phyloP scores from a whole-genome alignment of 2,329 filamentous ascomycete species.

The Hymenoscyphus albidus region DNA sequence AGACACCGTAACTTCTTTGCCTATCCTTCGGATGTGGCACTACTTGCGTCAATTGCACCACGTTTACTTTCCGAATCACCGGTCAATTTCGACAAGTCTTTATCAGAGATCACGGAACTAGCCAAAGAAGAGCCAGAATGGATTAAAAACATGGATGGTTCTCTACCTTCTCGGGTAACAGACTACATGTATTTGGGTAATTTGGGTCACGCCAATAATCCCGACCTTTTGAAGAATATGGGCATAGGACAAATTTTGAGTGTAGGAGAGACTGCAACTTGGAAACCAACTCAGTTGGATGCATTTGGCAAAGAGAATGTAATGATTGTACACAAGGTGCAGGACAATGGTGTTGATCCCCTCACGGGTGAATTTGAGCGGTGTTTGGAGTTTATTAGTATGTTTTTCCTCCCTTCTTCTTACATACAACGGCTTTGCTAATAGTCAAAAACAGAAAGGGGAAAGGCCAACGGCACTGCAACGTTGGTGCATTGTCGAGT shows the following conservation, averaged over 20 bases:
- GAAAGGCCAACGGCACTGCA: conserved; percentile 70
- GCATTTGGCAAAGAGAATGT: conserved; percentile 76
- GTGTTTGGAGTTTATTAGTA: conserved; percentile 90
- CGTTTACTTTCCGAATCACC: conserved; percentile 73
- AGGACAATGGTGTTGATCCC: conserved; percentile 95
- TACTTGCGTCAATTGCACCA: conserved; percentile 72
- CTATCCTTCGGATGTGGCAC: conserved; percentile 82
- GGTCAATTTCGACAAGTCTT: conserved; percentile 43
- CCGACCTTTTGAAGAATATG: conserved; percentile 70
- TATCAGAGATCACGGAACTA: conserved; percentile 50
- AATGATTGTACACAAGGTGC: conserved; percentile 77
- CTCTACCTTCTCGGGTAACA: conserved; percentile 80
- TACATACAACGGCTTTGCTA: conserved; percentile 11
- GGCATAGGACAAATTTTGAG: conserved; percentile 87
- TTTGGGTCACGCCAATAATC: conserved; percentile 89
- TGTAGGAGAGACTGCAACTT: conserved; percentile 83
- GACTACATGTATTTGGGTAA: conserved; percentile 98
- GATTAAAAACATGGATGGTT: conserved; percentile 82
- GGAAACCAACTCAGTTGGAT: conserved; percentile 67
- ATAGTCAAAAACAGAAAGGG: conserved; percentile 57
- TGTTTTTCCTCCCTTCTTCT: conserved; percentile 36
- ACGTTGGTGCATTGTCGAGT: conserved; percentile 96
- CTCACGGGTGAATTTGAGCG: conserved; percentile 79
- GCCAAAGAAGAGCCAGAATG: conserved; percentile 66
- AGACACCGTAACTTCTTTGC: conserved; percentile 93